Conservation (phyloP, 352 stramenopile genomes). For the Pythium vanterpoolii region DNA sequence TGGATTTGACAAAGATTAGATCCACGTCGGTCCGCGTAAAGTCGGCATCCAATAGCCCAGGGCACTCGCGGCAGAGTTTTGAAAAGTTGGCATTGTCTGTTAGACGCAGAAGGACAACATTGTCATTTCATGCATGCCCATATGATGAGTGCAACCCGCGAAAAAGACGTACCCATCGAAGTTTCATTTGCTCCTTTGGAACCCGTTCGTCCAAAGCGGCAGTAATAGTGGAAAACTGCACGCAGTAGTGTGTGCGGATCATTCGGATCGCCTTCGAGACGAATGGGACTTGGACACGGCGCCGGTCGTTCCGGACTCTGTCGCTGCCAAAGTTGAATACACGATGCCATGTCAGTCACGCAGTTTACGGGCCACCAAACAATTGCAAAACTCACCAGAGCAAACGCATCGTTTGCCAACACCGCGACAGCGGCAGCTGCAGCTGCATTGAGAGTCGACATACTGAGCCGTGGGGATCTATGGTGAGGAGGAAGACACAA, state of each 20-base stretch:
- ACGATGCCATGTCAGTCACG: background rate
- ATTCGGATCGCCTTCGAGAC: slow-evolving; percentile 60
- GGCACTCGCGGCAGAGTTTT: slow-evolving; percentile 81
- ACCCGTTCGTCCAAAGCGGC: slow-evolving; percentile 73
- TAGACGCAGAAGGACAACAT: background rate
- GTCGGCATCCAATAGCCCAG: slow-evolving; percentile 43
- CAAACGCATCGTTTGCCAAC: slow-evolving; percentile 4
- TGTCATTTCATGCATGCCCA: background rate
- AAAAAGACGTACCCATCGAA: slow-evolving; percentile 43
- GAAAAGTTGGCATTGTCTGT: slow-evolving; percentile 83
- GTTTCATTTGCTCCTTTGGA: slow-evolving; percentile 60
- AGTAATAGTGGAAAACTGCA: slow-evolving; percentile 86
- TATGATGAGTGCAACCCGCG: background rate
- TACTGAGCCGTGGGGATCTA: slow-evolving; percentile 12
- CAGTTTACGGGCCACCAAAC: background rate
- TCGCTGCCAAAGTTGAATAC: background rate
- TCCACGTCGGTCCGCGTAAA: slow-evolving; percentile 83
- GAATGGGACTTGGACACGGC: slow-evolving; percentile 21
- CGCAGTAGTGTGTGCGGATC: slow-evolving; percentile 79
- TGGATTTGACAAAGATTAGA: slow-evolving; percentile 84
- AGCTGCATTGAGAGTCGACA: slow-evolving; percentile 2
- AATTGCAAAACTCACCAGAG: background rate
- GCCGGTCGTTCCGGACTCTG: slow-evolving; percentile 14
- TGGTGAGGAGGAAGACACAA: background rate
- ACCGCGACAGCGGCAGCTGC: background rate